A percentile compares a stretch with the other conserved stretches of the same genome.
Conservation (phyloP, 768 basidiomycete species). For the Boletus sp. region DNA sequence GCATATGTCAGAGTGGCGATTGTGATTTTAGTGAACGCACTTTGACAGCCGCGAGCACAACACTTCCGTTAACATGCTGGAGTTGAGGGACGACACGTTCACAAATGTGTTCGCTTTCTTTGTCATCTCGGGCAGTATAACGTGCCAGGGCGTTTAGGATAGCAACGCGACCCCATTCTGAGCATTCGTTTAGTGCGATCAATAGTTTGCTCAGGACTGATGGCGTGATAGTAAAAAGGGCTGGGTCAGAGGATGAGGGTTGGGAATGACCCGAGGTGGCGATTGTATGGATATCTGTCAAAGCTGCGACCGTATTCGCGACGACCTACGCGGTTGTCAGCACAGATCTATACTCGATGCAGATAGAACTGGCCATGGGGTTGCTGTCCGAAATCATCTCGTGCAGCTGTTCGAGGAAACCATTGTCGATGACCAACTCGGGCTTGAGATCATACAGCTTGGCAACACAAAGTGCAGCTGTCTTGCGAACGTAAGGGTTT, state of each 20-base stretch:
- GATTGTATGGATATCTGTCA: slow-evolving; percentile 86
- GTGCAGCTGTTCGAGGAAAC: slow-evolving; percentile 82
- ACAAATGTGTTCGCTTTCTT: slow-evolving; percentile 98
- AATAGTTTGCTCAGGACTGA: slow-evolving; percentile 83
- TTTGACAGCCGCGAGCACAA: slow-evolving; percentile 96
- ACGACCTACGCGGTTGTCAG: slow-evolving; percentile 66
- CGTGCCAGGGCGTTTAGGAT: slow-evolving; percentile 83
- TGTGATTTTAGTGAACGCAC: slow-evolving; percentile 37
- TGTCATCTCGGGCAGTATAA: slow-evolving; percentile 80
- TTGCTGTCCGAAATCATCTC: slow-evolving; percentile 96
- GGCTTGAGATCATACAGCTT: slow-evolving; percentile 98
- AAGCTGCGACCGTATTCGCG: slow-evolving; percentile 90
- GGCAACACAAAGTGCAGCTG: slow-evolving; percentile 93
- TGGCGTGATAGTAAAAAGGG: slow-evolving; percentile 79
- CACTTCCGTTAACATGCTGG: slow-evolving; percentile 94
- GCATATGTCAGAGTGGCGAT: background rate
- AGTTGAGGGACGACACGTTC: slow-evolving; percentile 98
- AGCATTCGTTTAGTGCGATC: slow-evolving; percentile 95
- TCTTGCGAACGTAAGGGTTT: slow-evolving; percentile 98
- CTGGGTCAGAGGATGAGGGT: slow-evolving; percentile 54
- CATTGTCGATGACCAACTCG: slow-evolving; percentile 90
- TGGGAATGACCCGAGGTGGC: slow-evolving; percentile 51
- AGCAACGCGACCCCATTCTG: slow-evolving; percentile 98
- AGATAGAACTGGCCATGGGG: slow-evolving; percentile 73
- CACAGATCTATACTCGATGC: background rate